Evolutionary conservation across 805 yeast genomes (phyloP), one percentile per base, ranked within the genome.

Genomic region (Candida quercuum): DNA sequence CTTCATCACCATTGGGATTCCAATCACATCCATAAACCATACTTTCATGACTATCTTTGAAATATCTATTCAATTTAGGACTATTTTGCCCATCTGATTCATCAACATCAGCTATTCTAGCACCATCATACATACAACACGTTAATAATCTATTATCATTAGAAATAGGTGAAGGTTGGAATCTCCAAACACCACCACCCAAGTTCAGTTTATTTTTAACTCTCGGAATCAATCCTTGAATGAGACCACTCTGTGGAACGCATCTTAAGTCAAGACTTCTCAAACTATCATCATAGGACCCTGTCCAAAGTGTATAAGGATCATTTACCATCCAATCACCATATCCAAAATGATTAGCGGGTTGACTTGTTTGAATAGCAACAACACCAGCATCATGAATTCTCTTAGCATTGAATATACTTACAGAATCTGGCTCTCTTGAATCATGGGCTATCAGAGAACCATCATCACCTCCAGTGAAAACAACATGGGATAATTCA

Each of bases 11-110:
- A 5, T 67, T 66, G 2, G 54, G 52, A 12, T 69, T 60, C 95
- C 97, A 89, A 54, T 85, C 96, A 5, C 95, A 96, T 0, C 98
- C 99, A 53, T 91, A 91, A 38, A 91, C 89, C 87, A 93, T 91
- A 42, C 96, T 86, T 35, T 78, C 80, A 55, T 91, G 98, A 22
- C 82, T 84, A 11, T 71, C 69, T 51, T 80, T 81, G 54, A 75
- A 72, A 39, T 69, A 71, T 19, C 65, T 63, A 3, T 58, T 53
- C 37, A 73, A 58, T 8, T 40, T 37, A 1, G 61, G 49, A 2
- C 46, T 43, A 3, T 46, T 39, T 10, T 43, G 41, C 4, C 47
- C 53, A 17, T 53, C 48, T n/a, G 69, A n/a, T n/a, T n/a, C n/a
- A n/a, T n/a, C n/a, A n/a, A n/a, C 52, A 12, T 57, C 56, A 1